Conservation (phyloP, 2,329 filamentous ascomycete species). For the Boeremia lycopersici region DNA sequence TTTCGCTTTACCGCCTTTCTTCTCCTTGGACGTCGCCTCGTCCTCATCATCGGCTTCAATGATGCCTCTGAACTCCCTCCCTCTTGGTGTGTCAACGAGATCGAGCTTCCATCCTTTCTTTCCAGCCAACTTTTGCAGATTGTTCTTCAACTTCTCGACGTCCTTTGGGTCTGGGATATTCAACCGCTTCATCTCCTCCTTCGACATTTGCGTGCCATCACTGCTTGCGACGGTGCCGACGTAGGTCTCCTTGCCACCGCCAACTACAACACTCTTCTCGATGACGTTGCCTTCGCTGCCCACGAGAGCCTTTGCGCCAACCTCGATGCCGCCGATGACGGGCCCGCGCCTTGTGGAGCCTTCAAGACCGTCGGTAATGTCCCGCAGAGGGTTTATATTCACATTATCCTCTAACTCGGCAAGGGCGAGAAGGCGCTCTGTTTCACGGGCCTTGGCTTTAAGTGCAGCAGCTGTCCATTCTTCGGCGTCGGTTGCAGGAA, state of each 20-base stretch:
- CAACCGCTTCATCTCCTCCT: conserved; percentile 71
- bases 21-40: conserved; percentile 41
- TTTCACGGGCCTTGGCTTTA: conserved; percentile 38
- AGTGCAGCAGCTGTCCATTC: conserved; percentile 50
- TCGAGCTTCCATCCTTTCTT: conserved; percentile 81
- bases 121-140: conserved; percentile 71
- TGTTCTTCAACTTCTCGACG: conserved; percentile 70
- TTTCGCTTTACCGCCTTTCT: conserved; percentile 12
- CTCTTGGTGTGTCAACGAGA: conserved; percentile 71
- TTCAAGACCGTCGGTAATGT: conserved; percentile 38
- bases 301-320: conserved; percentile 63
- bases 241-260: conserved; percentile 60
- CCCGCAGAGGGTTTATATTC: conserved; percentile 42
- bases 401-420: conserved; percentile 10
- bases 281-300: conserved; percentile 62
- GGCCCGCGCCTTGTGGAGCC: conserved; percentile 46
- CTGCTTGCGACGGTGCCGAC: conserved; percentile 60
- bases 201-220: conserved; percentile 66
- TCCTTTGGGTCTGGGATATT: conserved; percentile 67
- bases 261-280: conserved; percentile 58
- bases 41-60: conserved; percentile 66
- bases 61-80: conserved; percentile 71
- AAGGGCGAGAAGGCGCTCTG: conserved; percentile 32
- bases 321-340: conserved; percentile 63
- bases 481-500: conserved; percentile 61